Evolutionary conservation across 192 early-diverging fungal species (phyloP).

Genomic region (Linnemannia schmuckeri): DNA sequence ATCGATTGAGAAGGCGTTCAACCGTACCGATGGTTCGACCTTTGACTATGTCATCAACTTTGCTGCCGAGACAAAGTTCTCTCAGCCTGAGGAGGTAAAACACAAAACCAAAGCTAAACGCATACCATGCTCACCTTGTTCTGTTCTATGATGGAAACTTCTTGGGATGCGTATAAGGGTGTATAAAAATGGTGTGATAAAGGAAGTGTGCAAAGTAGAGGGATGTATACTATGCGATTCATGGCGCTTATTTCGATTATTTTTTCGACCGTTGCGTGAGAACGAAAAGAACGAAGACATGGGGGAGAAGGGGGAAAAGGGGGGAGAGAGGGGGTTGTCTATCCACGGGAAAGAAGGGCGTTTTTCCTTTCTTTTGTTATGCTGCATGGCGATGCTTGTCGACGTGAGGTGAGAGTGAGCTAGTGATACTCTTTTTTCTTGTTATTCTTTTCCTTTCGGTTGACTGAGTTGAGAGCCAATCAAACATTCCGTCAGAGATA

Average conservation of each 20-base stretch:
- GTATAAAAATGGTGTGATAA: background rate
- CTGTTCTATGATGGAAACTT: no score
- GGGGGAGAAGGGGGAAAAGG: background rate
- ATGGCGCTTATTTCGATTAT: background rate
- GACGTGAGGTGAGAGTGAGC: background rate
- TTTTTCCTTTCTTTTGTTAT: background rate
- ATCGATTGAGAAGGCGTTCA: slow-evolving; percentile 80
- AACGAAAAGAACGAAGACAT: background rate
- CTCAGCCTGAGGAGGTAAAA: slow-evolving; percentile 81
- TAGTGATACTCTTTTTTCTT: background rate
- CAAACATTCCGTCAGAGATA: background rate
- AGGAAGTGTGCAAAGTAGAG: background rate
- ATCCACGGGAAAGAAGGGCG: background rate
- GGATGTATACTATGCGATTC: background rate
- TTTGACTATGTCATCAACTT: slow-evolving; percentile 97
- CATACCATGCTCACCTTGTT: no score
- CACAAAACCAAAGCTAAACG: no score
- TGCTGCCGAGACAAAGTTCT: slow-evolving; percentile 96
- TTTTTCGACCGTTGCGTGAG: background rate
- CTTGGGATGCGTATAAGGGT: background rate
- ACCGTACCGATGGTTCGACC: slow-evolving; percentile 69
- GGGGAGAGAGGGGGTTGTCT: background rate
- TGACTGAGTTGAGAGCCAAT: slow-evolving; percentile 4
- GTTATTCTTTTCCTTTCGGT: slow-evolving; percentile 1
- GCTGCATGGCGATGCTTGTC: background rate